Evolutionary conservation across 352 stramenopile genomes (phyloP).

Genomic region (Phytophthora agathidicida): DNA sequence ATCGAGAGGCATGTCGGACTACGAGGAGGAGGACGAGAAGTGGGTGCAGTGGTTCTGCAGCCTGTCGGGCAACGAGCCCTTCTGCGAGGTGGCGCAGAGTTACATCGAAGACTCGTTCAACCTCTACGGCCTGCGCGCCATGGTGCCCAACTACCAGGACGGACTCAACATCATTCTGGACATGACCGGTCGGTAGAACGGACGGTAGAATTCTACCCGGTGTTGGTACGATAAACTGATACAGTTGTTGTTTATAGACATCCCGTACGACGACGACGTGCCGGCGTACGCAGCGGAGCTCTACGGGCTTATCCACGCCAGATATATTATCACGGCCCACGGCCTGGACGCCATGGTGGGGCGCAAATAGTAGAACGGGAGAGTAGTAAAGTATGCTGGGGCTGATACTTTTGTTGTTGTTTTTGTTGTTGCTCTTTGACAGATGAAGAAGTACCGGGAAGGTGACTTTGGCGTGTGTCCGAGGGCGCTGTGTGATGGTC

Average conservation of each 20-base stretch:
- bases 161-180: slow-evolving; percentile 94
- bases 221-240: too few relatives aligned
- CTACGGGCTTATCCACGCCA: slow-evolving; percentile 89
- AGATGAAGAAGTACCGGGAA: slow-evolving; percentile 92
- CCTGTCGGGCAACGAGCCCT: slow-evolving; percentile 92
- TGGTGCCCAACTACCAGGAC: slow-evolving; percentile 91
- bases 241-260: too few relatives aligned
- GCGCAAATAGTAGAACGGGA: background rate
- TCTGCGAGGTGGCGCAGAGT: slow-evolving; percentile 91
- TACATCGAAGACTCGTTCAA: slow-evolving; percentile 96
- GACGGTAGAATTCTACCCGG: background rate
- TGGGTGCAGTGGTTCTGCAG: slow-evolving; percentile 95
- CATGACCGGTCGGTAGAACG: slow-evolving; percentile 63
- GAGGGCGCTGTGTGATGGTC: slow-evolving; percentile 81
- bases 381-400: background rate
- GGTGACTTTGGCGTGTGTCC: slow-evolving; percentile 89
- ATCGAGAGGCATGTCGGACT: slow-evolving; percentile 77
- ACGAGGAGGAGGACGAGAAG: slow-evolving; percentile 92
- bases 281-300: slow-evolving; percentile 88
- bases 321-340: slow-evolving; percentile 91
- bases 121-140: slow-evolving; percentile 89
- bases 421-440: too few relatives aligned
- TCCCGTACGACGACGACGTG: slow-evolving; percentile 90
- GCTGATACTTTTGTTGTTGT: background rate
- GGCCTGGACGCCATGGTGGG: slow-evolving; percentile 88